A percentile compares a stretch with the other conserved stretches of the same genome.
Evolutionary conservation across 1,284 basidiomycete species (phyloP).

Genomic region (Leccinum subrobustum): DNA sequence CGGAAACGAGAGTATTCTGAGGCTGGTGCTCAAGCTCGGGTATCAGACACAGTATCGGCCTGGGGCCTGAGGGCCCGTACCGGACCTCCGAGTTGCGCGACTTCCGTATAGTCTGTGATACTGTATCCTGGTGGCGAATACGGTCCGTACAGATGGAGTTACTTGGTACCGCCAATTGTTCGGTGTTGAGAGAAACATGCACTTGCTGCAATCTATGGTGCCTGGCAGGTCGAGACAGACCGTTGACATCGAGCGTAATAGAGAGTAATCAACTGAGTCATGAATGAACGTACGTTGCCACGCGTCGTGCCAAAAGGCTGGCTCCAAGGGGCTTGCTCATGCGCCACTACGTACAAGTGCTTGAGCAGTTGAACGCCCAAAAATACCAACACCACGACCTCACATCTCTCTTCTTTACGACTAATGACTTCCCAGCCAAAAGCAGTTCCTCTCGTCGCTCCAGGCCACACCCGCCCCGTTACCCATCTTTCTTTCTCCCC

Average conservation of each 20-base stretch:
- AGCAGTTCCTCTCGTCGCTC: slow-evolving; percentile 74
- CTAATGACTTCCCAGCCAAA: slow-evolving; percentile 59
- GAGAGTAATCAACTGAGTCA: not conserved
- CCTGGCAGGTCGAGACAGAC: too few species aligned
- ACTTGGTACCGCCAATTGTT: too few species aligned
- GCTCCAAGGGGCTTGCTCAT: not conserved
- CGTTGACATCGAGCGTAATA: too few species aligned
- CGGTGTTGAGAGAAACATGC: not conserved
- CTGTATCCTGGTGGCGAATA: too few species aligned
- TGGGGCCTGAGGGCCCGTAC: not conserved
- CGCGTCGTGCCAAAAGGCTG: slow-evolving; percentile 6
- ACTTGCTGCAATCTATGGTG: not conserved
- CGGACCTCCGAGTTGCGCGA: not conserved
- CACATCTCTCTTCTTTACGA: slow-evolving; percentile 22
- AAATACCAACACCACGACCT: slow-evolving; percentile 42
- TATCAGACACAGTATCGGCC: not conserved
- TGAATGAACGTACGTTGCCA: slow-evolving; percentile 18
- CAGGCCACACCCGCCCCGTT: slow-evolving; percentile 84
- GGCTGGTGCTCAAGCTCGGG: not conserved
- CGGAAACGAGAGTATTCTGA: not conserved
- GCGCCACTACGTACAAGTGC: not conserved
- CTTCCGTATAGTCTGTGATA: not conserved
- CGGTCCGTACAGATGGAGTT: not conserved
- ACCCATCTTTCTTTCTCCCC: slow-evolving; percentile 93
- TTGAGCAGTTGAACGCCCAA: not conserved